Conservation (phyloP, 2,329 filamentous ascomycete genomes). For the Aspergillus udagawae region DNA sequence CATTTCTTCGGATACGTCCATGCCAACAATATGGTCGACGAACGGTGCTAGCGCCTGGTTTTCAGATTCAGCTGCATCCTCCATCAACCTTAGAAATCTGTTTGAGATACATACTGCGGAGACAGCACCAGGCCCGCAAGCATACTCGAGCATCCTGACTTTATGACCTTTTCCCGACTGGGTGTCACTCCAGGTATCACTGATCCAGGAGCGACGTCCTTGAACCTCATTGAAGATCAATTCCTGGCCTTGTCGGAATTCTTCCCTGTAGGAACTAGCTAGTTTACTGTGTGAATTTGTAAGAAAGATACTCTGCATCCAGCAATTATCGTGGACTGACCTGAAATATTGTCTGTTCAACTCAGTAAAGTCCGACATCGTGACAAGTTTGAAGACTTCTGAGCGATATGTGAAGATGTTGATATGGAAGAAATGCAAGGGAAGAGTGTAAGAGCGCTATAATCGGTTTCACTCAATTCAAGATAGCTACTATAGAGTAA, state of each 20-base stretch:
- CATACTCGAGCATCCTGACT: constrained; percentile 66
- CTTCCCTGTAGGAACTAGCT: constrained; percentile 54
- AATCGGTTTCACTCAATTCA: not conserved
- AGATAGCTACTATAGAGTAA: not conserved
- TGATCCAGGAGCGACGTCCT: constrained; percentile 57
- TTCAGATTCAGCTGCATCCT: constrained; percentile 1
- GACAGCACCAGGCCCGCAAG: constrained; percentile 67
- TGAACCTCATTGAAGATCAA: constrained; percentile 55
- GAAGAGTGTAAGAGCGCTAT: not conserved
- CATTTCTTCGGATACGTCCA: constrained; percentile 71
- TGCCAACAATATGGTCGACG: constrained; percentile 59
- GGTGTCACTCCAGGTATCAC: constrained; percentile 49
- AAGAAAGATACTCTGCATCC: not conserved
- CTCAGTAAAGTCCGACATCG: constrained; percentile 34
- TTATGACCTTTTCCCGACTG: constrained; percentile 23
- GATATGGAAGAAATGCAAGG: not conserved
- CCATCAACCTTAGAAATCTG: not conserved
- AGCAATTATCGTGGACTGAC: constrained; percentile 23
- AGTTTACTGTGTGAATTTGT: constrained; percentile 40
- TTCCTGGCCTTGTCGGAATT: constrained; percentile 51
- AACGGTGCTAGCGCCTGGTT: constrained; percentile 55
- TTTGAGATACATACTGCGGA: constrained; percentile 51
- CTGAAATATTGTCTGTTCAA: constrained; percentile 39
- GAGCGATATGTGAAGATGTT: not conserved
- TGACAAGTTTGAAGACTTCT: not conserved